phyloP scores from a whole-genome alignment of 768 basidiomycete genomes.

The Podaxis rugospora region DNA sequence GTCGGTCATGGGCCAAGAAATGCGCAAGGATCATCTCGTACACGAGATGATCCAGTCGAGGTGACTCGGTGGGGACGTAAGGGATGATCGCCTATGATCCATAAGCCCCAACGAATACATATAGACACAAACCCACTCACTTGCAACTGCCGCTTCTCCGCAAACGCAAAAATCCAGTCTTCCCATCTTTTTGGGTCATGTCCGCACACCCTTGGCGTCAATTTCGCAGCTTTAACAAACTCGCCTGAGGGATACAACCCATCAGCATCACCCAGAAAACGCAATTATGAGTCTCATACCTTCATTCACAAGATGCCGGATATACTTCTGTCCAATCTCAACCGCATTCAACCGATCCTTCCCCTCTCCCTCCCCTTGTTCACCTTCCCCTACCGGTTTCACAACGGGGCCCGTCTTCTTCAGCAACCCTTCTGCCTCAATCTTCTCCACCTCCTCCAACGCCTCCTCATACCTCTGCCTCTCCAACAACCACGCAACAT shows the following conservation, averaged over 20 bases:
- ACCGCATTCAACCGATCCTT: constrained; percentile 45
- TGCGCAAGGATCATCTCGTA: constrained; percentile 95
- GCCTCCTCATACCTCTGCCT: constrained; percentile 86
- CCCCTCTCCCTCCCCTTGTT: constrained; percentile 25
- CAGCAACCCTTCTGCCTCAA: constrained; percentile 36
- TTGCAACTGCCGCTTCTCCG: constrained; percentile 73
- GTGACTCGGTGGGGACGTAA: constrained; percentile 77
- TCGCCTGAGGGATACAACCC: constrained; percentile 27
- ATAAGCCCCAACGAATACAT: neutral
- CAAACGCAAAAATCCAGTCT: constrained; percentile 90
- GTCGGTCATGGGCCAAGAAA: constrained; percentile 73
- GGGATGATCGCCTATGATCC: constrained; percentile 74
- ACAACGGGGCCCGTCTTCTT: constrained; percentile 16
- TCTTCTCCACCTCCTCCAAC: constrained; percentile 69
- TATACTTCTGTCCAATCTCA: constrained; percentile 81
- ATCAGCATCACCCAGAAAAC: neutral
- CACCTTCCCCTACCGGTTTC: neutral
- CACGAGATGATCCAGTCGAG: constrained; percentile 76
- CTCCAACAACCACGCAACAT: constrained; percentile 90
- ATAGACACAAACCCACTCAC: constrained; percentile 34
- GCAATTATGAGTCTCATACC: constrained; percentile 40
- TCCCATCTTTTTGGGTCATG: constrained; percentile 87
- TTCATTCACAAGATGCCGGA: constrained; percentile 79
- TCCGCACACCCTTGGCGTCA: constrained; percentile 84
- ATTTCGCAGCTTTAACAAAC: constrained; percentile 73